These are phyloP conservation scores for Parmelia sp. DNA, from an alignment of 495 filamentous ascomycete genomes.

Conservation along the genomic window DNA sequence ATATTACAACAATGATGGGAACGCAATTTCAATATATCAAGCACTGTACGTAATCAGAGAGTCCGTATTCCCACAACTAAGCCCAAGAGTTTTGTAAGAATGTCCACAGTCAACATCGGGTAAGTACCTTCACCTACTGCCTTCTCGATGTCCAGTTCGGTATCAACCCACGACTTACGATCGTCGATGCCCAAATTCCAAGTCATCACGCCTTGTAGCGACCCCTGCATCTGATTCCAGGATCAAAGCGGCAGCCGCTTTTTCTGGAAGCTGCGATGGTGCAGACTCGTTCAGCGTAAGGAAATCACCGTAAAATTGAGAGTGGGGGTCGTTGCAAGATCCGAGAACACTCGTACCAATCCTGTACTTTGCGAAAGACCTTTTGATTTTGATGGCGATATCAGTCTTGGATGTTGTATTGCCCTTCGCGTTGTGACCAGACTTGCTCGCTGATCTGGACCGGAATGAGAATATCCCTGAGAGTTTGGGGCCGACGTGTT, in stretches of 20 bases:
- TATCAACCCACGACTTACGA: background rate
- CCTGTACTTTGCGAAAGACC: background rate
- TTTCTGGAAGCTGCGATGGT: background rate
- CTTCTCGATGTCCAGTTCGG: background rate
- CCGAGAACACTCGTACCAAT: background rate
- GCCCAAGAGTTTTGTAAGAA: no score
- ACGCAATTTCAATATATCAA: no score
- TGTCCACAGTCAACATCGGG: background rate
- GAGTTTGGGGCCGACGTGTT: conserved; percentile 14
- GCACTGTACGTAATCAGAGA: no score
- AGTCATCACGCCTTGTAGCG: background rate
- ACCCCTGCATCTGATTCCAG: background rate
- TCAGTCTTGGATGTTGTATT: background rate
- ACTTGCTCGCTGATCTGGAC: background rate
- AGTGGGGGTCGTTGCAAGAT: background rate
- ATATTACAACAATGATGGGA: no score
- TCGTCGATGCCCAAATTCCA: background rate
- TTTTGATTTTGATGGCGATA: background rate
- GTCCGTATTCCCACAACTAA: no score
- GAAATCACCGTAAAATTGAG: background rate
- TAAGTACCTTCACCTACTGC: no score
- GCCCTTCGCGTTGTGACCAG: background rate
- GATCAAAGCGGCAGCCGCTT: background rate
- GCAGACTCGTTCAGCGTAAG: background rate
- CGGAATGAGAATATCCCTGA: background rate